phyloP scores from a whole-genome alignment of 306 rosid genomes.

The Corylus heterophylla region DNA sequence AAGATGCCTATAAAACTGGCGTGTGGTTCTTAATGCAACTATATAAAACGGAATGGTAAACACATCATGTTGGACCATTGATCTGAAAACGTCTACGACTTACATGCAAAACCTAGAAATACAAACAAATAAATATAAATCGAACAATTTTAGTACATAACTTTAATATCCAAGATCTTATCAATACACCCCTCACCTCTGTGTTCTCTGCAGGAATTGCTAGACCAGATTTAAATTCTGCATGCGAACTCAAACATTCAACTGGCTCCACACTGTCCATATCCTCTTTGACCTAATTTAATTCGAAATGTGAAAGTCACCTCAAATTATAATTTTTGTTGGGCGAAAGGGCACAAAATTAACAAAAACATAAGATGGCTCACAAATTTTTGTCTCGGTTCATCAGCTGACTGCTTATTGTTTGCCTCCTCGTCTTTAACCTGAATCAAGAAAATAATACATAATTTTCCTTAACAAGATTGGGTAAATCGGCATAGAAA shows the following conservation, averaged over 20 bases:
- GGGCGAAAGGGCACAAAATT: constrained; percentile 15
- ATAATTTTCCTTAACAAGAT: constrained; percentile 21
- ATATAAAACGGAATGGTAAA: neutral
- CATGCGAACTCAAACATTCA: constrained; percentile 32
- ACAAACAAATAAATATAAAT: neutral
- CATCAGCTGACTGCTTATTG: constrained; percentile 33
- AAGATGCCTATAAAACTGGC: neutral
- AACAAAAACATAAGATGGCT: constrained; percentile 35
- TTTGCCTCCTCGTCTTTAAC: constrained; percentile 53
- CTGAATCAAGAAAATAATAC: constrained; percentile 37
- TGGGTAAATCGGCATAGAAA: constrained; percentile 14
- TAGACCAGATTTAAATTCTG: constrained; percentile 24
- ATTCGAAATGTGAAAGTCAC: constrained; percentile 25
- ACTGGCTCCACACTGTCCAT: constrained; percentile 22
- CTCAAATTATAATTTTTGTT: constrained; percentile 3
- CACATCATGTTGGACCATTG: neutral
- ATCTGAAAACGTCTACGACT: neutral
- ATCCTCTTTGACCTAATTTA: constrained; percentile 40
- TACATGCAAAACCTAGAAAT: neutral
- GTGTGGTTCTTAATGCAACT: neutral
- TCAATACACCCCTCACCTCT: constrained; percentile 26
- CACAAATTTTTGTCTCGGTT: constrained; percentile 45
- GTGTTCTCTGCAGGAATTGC: constrained; percentile 28
- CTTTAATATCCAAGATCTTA: neutral
- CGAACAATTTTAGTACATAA: neutral